Base-by-base conservation (phyloP, 257 asterid genomes). In the Nicotiana otophora region DNA sequence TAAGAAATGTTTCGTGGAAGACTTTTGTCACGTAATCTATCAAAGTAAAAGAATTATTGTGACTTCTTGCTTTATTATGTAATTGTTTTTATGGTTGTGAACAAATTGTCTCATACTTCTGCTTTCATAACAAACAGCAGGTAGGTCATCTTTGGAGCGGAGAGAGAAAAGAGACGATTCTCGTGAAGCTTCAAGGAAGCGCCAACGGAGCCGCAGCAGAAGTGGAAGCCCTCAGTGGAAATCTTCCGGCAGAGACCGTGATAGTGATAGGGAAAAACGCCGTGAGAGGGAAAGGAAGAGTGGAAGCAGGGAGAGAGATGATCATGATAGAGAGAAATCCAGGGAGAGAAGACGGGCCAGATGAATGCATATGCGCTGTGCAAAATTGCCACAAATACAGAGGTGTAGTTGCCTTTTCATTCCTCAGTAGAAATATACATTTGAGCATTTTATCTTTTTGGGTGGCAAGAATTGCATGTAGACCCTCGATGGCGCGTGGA, bases 291-390 rank as follows among this genome's bases (percentile, higher is more conserved):
- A 85, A 74, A 88, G 93, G 57, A 92, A 90, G 89, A 88, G 93
- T 82, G 94, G 96, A 63, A 93, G 93, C 82, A 87, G 90, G 85
- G 97, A 92, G 87, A 91, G 96, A 80, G 96, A 91, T 60, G 94
- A 93, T 69, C 91, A 88, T 83, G 98, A 94, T 9, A 89, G 96
- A 87, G 97, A 90, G 51, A 91, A 85, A 86, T 82, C 78, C 61
- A 82, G 95, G 61, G 97, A 91, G 54, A 88, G 94, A 86, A 89
- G 94, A 80, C 90, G 93, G 83, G 84, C 86, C 8, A 94, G 89
- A 82, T 94, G 89, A 94, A 81, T 34, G 26, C 55, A 62, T 26
- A 42, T 12, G 42, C 62, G 4, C 42, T 28, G 80, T 75, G 80
- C 63, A 75, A 51, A 75, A 51, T 28, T 55, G 54, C 80, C 80